A percentile compares a stretch with the other conserved stretches of the same genome.
Conservation (phyloP, 129 eudicot species). For the Oenanthe sinensis region DNA sequence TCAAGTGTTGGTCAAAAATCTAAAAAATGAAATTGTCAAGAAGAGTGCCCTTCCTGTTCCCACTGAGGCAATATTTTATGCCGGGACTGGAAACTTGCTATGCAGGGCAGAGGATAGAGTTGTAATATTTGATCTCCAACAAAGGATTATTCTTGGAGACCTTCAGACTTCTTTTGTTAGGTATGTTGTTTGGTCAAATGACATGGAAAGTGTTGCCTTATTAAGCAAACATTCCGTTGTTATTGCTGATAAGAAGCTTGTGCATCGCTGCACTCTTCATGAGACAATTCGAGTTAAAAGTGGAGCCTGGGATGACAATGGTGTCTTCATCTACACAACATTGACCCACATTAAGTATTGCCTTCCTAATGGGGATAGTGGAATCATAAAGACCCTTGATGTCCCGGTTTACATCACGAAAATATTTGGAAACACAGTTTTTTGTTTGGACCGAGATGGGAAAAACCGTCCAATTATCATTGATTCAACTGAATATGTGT, state of each 20-base stretch:
- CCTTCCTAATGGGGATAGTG: slow-evolving; percentile 18
- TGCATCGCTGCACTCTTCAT: slow-evolving; percentile 20
- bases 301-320: slow-evolving; percentile 21
- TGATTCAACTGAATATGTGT: slow-evolving; percentile 16
- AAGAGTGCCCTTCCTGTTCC: slow-evolving; percentile 18
- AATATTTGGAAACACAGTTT: slow-evolving; percentile 10
- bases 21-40: slow-evolving; percentile 16
- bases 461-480: slow-evolving; percentile 10
- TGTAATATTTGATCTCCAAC: slow-evolving; percentile 17
- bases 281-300: slow-evolving; percentile 20
- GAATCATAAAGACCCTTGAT: slow-evolving; percentile 17
- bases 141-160: slow-evolving; percentile 16
- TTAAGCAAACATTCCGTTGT: slow-evolving; percentile 17
- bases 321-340: slow-evolving; percentile 16
- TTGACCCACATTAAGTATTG: slow-evolving; percentile 18
- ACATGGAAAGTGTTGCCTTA: slow-evolving; percentile 19
- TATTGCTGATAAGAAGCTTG: slow-evolving; percentile 17
- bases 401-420: slow-evolving; percentile 21
- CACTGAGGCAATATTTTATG: slow-evolving; percentile 17
- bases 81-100: slow-evolving; percentile 17
- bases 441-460: slow-evolving; percentile 22
- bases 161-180: slow-evolving; percentile 17
- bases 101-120: slow-evolving; percentile 21
- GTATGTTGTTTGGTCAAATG: slow-evolving; percentile 19
- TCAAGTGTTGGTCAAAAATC: slow-evolving; percentile 18